Base-by-base conservation (phyloP, 2,329 filamentous ascomycete species). In the Cryphonectria nitschkei region DNA sequence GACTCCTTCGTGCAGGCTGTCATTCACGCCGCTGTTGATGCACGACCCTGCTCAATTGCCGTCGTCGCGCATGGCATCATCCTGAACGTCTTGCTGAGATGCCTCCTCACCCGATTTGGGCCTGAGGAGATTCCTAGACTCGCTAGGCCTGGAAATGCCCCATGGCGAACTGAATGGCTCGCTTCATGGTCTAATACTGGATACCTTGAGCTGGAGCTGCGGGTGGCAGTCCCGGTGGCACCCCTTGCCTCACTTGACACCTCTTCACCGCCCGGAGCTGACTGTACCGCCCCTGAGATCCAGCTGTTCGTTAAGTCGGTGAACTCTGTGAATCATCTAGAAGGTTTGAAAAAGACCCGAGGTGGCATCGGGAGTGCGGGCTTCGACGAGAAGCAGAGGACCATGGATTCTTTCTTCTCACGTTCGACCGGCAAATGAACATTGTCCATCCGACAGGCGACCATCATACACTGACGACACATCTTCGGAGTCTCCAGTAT, bases 51-150 rank as follows among this genome's bases (percentile, higher is more conserved):
- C 8, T 81, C 84, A 2, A 82, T 94, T 16, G 90, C 89, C 1
- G 81, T 97, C 19, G 92, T 97, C 3, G 92, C 94, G 1, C 95
- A 98, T 76, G 94, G 95, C 22, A 90, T 97, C 72, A 89, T 97
- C 56, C 86, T 97, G 2, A 89, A 88, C 2, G 85, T 89, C 43
- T 80, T 97, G 0, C 90, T 92, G 85, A 85, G 86, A 69, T 84
- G 86, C 16, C 79, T 97, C 19, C 81, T 91, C 9, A 80, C 82
- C 16, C 84, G 87, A 3, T 86, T 93, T 71, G 79, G 80, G 9
- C 69, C 75, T 0, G 66, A 61, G 2, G 76, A 77, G 65, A 50
- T 76, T 26, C 54, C 63, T 1, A 73, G 71, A 73, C 69, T 76
- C 68, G 62, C 72, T 19, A 41, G 74, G 70, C 70, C 73, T 76